phyloP scores from a whole-genome alignment of 1,284 basidiomycete genomes.

The Psilocybe mexicana region DNA sequence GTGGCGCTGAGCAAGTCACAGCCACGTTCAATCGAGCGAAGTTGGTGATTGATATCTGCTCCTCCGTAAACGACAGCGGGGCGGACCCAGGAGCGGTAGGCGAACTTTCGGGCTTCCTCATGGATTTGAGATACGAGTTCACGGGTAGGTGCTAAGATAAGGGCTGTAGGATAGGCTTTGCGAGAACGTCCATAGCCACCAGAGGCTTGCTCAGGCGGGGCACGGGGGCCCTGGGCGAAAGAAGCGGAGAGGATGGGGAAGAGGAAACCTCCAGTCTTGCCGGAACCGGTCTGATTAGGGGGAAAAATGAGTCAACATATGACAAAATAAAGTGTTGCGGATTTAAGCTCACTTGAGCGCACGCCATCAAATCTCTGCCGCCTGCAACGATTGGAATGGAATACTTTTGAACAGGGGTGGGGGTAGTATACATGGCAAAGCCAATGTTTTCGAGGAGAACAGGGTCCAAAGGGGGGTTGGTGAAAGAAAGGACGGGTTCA shows the following conservation, averaged over 20 bases:
- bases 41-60: slow-evolving; percentile 95
- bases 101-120: slow-evolving; percentile 98
- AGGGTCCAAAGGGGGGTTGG: slow-evolving; percentile 87
- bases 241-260: slow-evolving; percentile 98
- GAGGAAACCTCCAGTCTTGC: slow-evolving; percentile 98
- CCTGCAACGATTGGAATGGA: slow-evolving; percentile 97
- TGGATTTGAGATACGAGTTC: slow-evolving; percentile 99
- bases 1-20: slow-evolving; percentile 98
- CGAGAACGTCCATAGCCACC: slow-evolving; percentile 68
- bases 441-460: slow-evolving; percentile 95
- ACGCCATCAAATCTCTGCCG: slow-evolving; percentile 96
- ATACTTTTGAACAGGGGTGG: slow-evolving; percentile 99
- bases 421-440: slow-evolving; percentile 90
- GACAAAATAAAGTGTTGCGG: slow-evolving; percentile 19
- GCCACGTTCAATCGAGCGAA: slow-evolving; percentile 93
- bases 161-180: slow-evolving; percentile 94
- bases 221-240: slow-evolving; percentile 81
- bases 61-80: slow-evolving; percentile 99
- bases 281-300: slow-evolving; percentile 85
- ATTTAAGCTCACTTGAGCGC: slow-evolving; percentile 75
- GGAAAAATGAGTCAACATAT: slow-evolving; percentile 18
- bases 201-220: slow-evolving; percentile 58
- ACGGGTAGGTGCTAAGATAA: slow-evolving; percentile 96
- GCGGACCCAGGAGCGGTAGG: slow-evolving; percentile 98
- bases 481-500: slow-evolving; percentile 89